phyloP scores from a whole-genome alignment of 1,284 basidiomycete species.

The Heterobasidion irregulare region DNA sequence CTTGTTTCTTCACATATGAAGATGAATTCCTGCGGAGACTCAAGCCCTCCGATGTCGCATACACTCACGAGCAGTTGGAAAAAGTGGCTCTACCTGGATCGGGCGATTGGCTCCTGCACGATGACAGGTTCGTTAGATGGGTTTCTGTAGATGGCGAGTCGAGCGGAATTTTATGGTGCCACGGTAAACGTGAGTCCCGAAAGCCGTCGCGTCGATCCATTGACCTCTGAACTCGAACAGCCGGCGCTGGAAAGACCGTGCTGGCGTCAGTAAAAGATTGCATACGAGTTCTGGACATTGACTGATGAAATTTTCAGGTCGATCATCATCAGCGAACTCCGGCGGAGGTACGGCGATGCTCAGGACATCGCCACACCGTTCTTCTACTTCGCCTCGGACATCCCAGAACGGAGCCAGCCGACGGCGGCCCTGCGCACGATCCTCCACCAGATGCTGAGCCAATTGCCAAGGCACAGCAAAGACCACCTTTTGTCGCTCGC shows the following conservation, averaged over 20 bases:
- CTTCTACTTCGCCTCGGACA: neutral
- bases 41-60: neutral
- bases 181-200: neutral
- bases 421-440: neutral
- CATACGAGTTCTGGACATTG: neutral
- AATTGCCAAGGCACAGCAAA: neutral
- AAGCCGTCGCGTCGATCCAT: neutral
- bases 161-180: neutral
- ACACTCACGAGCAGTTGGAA: neutral
- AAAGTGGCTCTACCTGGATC: neutral
- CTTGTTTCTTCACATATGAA: neutral
- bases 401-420: neutral
- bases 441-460: neutral
- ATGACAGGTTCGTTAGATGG: neutral
- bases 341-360: neutral
- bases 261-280: neutral
- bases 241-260: neutral
- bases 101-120: neutral
- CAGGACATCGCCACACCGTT: neutral
- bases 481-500: neutral
- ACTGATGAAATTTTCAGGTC: neutral
- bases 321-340: neutral
- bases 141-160: neutral
- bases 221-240: neutral
- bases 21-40: neutral